A percentile compares a stretch with the other conserved stretches of the same genome.
phyloP scores from a whole-genome alignment of 2,329 filamentous ascomycete genomes.

The Emericellopsis cladophorae region DNA sequence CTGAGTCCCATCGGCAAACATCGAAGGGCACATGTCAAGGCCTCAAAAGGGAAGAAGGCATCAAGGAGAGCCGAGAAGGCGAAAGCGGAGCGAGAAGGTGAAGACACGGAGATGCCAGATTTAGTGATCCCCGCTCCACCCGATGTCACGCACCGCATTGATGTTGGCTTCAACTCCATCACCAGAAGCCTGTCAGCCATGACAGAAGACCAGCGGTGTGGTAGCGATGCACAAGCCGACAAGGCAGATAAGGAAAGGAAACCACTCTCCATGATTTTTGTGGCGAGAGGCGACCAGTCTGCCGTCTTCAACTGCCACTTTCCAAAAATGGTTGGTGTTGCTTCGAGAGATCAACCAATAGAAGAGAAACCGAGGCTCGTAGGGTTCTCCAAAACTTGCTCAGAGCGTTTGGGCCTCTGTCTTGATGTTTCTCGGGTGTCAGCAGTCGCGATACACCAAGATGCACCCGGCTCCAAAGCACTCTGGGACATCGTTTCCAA shows the following conservation, averaged over 20 bases:
- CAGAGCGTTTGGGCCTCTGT: conserved; percentile 40
- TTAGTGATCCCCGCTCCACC: conserved; percentile 21
- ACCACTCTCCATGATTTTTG: conserved; percentile 41
- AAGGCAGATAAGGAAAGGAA: not conserved
- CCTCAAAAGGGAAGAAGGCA: conserved; percentile 48
- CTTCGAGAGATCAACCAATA: conserved; percentile 27
- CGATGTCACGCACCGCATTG: conserved; percentile 41
- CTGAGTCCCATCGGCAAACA: conserved; percentile 51
- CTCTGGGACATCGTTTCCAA: conserved; percentile 43
- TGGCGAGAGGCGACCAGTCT: conserved; percentile 43
- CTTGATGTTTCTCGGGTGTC: conserved; percentile 53
- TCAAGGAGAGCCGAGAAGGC: conserved; percentile 32
- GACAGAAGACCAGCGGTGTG: conserved; percentile 19
- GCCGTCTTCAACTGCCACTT: conserved; percentile 47
- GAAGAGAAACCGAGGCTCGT: conserved; percentile 41
- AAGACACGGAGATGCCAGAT: conserved; percentile 12
- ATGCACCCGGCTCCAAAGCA: conserved; percentile 42
- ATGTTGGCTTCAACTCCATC: conserved; percentile 53
- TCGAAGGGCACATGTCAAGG: conserved; percentile 35
- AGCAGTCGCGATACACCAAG: conserved; percentile 44
- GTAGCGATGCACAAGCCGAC: not conserved
- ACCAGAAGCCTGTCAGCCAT: conserved; percentile 33
- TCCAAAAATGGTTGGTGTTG: conserved; percentile 37
- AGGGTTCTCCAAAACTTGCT: conserved; percentile 47
- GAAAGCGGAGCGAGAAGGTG: conserved; percentile 7